Evolutionary conservation across 2,329 filamentous ascomycete species (phyloP).

Genomic region (Colletotrichum gigasporum): DNA sequence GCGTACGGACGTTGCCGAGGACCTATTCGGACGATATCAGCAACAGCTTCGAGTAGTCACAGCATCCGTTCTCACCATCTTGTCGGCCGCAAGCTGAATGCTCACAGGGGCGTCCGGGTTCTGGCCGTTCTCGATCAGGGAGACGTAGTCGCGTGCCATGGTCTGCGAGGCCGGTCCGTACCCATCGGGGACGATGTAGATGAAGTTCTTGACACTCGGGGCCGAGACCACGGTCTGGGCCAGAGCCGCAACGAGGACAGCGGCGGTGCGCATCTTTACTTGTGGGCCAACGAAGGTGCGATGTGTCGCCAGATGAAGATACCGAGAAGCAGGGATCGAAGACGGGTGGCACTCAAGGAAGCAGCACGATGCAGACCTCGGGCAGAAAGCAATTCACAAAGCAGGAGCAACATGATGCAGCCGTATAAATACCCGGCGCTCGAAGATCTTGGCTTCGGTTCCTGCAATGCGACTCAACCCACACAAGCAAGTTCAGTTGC

Average conservation of each 20-base stretch:
- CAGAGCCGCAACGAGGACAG: constrained; percentile 8
- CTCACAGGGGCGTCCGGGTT: constrained; percentile 32
- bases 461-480: background rate
- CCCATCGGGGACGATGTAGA: constrained; percentile 44
- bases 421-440: background rate
- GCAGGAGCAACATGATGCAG: background rate
- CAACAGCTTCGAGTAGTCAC: background rate
- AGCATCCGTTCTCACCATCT: constrained; percentile 25
- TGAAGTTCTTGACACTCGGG: constrained; percentile 40
- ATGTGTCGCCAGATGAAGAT: background rate
- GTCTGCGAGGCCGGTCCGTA: constrained; percentile 42
- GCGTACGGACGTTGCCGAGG: constrained; percentile 42
- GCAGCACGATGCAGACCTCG: background rate
- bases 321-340: too few species aligned
- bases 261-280: constrained; percentile 28
- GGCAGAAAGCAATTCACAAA: background rate
- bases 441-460: background rate
- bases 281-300: background rate
- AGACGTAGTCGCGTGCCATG: constrained; percentile 39
- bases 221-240: constrained; percentile 15
- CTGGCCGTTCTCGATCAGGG: constrained; percentile 34
- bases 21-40: constrained; percentile 33
- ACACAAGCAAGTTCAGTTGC: background rate
- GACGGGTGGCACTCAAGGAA: too few species aligned
- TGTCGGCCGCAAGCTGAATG: constrained; percentile 34